A percentile compares a stretch with the other conserved stretches of the same genome.
phyloP scores from a whole-genome alignment of 805 yeast species.

The Starmerella floris region DNA sequence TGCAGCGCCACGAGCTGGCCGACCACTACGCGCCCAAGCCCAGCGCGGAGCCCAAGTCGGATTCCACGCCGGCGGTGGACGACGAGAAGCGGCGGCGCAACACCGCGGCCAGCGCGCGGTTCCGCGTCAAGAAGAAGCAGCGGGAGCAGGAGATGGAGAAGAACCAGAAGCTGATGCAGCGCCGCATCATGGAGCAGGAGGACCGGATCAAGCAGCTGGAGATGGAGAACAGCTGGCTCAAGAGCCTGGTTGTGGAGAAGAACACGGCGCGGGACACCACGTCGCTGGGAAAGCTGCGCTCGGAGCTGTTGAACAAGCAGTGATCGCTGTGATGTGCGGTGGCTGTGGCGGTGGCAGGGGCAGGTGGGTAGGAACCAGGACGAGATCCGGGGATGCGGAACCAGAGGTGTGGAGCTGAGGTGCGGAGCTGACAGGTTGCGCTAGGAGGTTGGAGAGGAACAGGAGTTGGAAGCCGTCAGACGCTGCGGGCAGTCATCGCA shows the following conservation, averaged over 20 bases:
- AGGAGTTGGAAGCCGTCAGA: no score
- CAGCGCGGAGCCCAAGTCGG: background rate
- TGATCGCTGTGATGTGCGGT: no score
- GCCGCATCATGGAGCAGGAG: conserved; percentile 51
- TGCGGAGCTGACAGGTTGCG: no score
- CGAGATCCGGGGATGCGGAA: no score
- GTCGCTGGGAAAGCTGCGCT: conserved; percentile 20
- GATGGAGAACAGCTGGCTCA: conserved; percentile 80
- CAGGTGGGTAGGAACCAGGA: no score
- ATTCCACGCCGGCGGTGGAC: conserved; percentile 26
- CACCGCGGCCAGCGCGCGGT: conserved; percentile 90
- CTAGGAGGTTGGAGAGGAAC: no score
- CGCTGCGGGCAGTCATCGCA: no score
- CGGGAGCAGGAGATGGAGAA: conserved; percentile 86
- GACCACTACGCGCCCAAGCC: conserved; percentile 10
- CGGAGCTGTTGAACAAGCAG: conserved; percentile 6
- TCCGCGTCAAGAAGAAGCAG: conserved; percentile 79
- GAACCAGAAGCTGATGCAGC: conserved; percentile 57
- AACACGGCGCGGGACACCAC: conserved; percentile 29
- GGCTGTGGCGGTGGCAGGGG: no score
- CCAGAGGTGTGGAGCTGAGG: no score
- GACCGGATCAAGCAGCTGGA: conserved; percentile 68
- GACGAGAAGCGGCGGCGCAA: conserved; percentile 72
- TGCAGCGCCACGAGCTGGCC: conserved; percentile 18
- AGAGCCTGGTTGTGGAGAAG: conserved; percentile 72